Evolutionary conservation across 2,329 filamentous ascomycete species (phyloP), one percentile per base, ranked within the genome.

Genomic region (Pseudogymnoascus sp.): DNA sequence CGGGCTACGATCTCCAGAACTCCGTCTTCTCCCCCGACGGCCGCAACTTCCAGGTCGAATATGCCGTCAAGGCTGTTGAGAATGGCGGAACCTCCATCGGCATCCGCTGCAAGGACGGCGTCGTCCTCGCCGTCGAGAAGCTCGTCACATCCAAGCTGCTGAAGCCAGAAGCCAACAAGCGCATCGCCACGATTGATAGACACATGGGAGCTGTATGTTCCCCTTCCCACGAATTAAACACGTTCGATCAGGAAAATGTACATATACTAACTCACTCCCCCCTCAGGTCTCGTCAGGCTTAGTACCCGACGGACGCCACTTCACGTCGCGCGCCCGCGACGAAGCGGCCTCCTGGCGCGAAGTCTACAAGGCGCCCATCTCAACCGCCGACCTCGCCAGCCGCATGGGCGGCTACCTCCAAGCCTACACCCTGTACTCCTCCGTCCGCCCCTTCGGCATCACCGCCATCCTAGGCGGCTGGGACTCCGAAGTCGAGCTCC

Each of bases 21-120:
- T 97, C 95, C 74, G 96, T 97, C 82, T 99, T 97, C 84, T 97
- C 95, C 60, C 95, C 95, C 69, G 95, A 99, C 80, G 95, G 95
- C 75, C 90, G 95, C 72, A 99, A 99, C 79, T 99, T 99, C 79
- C 95, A 99, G 80, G 91, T 96, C 77, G 95, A 99, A 83, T 99
- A 99, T 77, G 95, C 95, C 70, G 89, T 96, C 71, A 99, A 99
- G 83, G 95, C 95, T 64, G 95, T 99, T 68, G 95, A 99, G 81
- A 97, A 96, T 73, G 95, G 93, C 69, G 93, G 95, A 74, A 99
- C 95, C 63, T 92, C 93, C 62, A 86, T 99, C 77, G 95, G 95
- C 71, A 96, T 99, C 78, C 86, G 92, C 76, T 96, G 92, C 84
- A 96, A 96, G 80, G 92, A 97, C 77, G 95, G 95, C 68, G 90